Base-by-base conservation (phyloP, 768 basidiomycete genomes). In the Lentinus brumalis region DNA sequence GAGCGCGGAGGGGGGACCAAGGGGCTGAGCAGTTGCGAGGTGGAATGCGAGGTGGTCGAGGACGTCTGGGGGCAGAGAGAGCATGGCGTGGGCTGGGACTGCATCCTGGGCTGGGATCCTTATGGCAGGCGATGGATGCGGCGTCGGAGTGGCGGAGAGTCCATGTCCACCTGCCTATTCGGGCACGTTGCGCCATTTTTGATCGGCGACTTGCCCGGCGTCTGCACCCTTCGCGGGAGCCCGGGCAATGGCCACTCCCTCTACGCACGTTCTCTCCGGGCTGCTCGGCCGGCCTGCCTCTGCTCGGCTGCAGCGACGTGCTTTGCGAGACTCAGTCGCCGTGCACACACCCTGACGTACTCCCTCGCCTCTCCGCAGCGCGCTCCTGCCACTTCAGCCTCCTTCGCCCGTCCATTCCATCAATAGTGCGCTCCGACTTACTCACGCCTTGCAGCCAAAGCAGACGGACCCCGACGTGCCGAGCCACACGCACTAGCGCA, bases 11-110 rank as follows among this genome's bases (percentile, higher is more conserved):
- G 87, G 87, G 0, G 81, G 83, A 11, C 81, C 82, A n/a, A 78
- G 73, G 14, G 68, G 77, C 42, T 71, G 61, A n/a, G 71, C 61
- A 49, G 76, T 73, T 57, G 78, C 75, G 69, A 85, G 66, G 46
- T 81, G 71, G 72, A 83, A 75, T 46, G 77, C 82, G 71, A 90
- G 81, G 59, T 77, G 66, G 58, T 83, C 78, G 68, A 89, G 70
- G 47, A 79, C 59, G 73, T 79, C 76, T 75, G 75, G 45, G 46
- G 77, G 75, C 70, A 88, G 61, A 52, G 29, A 56, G 11, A 78
- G 14, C 47, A 39, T 53, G 50, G 54, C 31, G 15, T 14, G n/a
- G 35, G 2, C 29, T 32, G 14, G 40, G 30, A 30, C 42, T n/a
- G 39, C 15, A 29, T 18, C 51, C n/a, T 35, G n/a, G 52, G 26